phyloP scores from a whole-genome alignment of 2,329 filamentous ascomycete species.

The Fusarium sp. region DNA sequence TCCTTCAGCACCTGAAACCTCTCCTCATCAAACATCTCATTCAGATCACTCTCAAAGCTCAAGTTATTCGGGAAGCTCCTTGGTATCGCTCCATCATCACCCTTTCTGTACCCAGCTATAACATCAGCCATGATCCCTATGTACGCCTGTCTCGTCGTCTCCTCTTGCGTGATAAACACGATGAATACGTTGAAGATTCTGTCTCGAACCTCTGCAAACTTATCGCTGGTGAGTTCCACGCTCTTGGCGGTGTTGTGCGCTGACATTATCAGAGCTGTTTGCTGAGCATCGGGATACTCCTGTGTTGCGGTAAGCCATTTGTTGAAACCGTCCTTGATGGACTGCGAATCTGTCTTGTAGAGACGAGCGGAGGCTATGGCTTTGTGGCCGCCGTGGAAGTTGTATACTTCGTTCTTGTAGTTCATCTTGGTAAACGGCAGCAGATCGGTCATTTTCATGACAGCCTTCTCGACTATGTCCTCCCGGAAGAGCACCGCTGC shows the following conservation, averaged over 20 bases:
- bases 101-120: constrained; percentile 20
- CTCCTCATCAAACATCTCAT: constrained; percentile 38
- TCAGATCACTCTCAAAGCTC: constrained; percentile 33
- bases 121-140: constrained; percentile 18
- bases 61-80: constrained; percentile 45
- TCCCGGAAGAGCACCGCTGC: constrained; percentile 35
- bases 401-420: constrained; percentile 38
- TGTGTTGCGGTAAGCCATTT: constrained; percentile 45
- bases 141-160: constrained; percentile 23
- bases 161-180: constrained; percentile 24
- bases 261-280: constrained; percentile 33
- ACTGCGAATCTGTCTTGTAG: constrained; percentile 13
- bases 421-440: constrained; percentile 44
- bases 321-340: constrained; percentile 43
- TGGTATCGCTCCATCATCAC: constrained; percentile 12
- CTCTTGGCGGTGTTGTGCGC: constrained; percentile 34
- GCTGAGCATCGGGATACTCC: constrained; percentile 31
- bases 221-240: neutral
- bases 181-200: constrained; percentile 31
- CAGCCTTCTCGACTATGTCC: constrained; percentile 31
- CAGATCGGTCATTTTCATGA: constrained; percentile 43
- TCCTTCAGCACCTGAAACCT: constrained; percentile 33
- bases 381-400: constrained; percentile 52
- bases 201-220: constrained; percentile 44
- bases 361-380: constrained; percentile 45